Evolutionary conservation across 2,329 filamentous ascomycete species (phyloP), one percentile per base, ranked within the genome.

Genomic region (Alternaria consortialis): DNA sequence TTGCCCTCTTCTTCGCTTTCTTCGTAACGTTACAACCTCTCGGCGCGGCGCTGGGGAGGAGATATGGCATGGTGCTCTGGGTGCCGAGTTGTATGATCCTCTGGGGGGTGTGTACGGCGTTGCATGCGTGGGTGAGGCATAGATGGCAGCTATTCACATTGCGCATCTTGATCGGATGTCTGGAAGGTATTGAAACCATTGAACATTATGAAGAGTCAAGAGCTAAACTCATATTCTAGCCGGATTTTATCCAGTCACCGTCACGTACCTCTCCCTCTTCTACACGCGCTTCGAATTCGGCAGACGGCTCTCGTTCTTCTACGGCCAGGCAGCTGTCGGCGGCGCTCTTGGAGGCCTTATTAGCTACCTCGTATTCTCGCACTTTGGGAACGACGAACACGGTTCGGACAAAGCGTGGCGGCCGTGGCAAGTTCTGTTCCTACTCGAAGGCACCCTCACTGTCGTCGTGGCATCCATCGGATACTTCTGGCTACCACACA

Each of bases 211-310:
- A 27, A 20, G 15, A 15, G 7, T 7, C 5, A 42, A 69, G 25
- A 67, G 73, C 64, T 77, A 42, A 65, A 59, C 62, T 0, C 46
- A 23, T 40, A 66, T 60, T 60, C n/a, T 37, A 78, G 84, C 85
- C 50, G 86, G 86, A 3, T 87, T 88, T 68, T 88, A 88, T 64
- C 85, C 86, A 4, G 85, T 85, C 1, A 84, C 84, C 2, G 84
- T 87, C 15, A 82, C 82, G n/a, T 88, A 88, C 64, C 80, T 88
- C 29, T 85, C 84, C 17, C 77, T 85, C 53, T 88, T 87, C 71
- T 88, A 88, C 67, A 85, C 84, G 5, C 82, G 84, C 44, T 87
- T 82, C 72, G 85, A 87, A 64, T 86, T 88, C 60, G 86, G 81
- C 4, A 79, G 80, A 15, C 80, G 85, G 1, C 73, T 88, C 17